These are phyloP conservation scores for Oenanthe sinensis DNA, from an alignment of 129 eudicot genomes.

Conservation along the genomic window DNA sequence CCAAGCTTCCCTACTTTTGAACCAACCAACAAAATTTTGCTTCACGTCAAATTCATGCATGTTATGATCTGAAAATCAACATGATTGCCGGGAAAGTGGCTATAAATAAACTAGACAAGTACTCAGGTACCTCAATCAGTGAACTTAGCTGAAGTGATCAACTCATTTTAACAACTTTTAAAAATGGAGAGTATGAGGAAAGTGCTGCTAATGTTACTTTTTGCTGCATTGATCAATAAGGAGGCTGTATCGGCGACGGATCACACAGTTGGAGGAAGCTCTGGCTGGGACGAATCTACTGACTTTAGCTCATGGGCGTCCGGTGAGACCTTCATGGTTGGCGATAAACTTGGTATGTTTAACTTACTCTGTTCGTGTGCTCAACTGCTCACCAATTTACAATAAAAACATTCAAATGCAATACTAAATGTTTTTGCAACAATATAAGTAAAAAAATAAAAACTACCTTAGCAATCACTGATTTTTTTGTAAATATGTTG, in stretches of 20 bases:
- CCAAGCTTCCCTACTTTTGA: slow-evolving; percentile 24
- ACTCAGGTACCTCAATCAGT: slow-evolving; percentile 8
- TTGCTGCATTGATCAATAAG: slow-evolving; percentile 12
- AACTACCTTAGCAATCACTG: background rate
- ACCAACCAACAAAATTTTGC: slow-evolving; percentile 26
- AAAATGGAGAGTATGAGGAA: slow-evolving; percentile 34
- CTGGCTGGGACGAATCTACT: slow-evolving; percentile 77
- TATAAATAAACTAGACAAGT: background rate
- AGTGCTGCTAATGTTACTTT: slow-evolving; percentile 17
- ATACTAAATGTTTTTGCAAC: background rate
- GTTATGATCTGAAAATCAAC: background rate
- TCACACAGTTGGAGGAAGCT: slow-evolving; percentile 75
- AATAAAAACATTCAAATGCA: background rate
- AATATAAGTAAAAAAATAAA: too few relatives aligned
- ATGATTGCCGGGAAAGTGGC: background rate
- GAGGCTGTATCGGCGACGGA: slow-evolving; percentile 30
- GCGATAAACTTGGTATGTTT: slow-evolving; percentile 63
- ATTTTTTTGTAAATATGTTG: background rate
- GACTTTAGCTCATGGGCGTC: slow-evolving; percentile 69
- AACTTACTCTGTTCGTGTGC: background rate
- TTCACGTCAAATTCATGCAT: background rate
- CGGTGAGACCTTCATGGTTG: slow-evolving; percentile 64
- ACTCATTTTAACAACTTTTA: background rate
- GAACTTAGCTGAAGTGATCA: background rate
- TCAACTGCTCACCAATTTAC: background rate